Evolutionary conservation across 345 rosid species (phyloP).

Genomic region (Hibiscus tridactylites): DNA sequence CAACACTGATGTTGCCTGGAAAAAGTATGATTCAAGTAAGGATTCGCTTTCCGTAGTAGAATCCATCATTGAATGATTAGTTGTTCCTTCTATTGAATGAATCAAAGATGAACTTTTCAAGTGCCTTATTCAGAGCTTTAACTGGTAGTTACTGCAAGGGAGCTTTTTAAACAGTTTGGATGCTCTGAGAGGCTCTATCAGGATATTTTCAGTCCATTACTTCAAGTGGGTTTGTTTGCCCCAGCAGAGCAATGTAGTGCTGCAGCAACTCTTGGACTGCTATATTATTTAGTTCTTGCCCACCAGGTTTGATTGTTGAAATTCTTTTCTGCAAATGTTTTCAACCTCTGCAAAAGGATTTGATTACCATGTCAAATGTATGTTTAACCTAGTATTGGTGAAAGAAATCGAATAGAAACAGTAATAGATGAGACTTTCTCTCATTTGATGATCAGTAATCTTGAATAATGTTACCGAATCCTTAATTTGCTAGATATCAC

Average conservation of each 20-base stretch:
- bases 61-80: background rate
- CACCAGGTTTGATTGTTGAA: constrained; percentile 38
- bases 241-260: constrained; percentile 60
- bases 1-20: constrained; percentile 63
- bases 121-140: constrained; percentile 32
- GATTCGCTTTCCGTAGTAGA: constrained; percentile 5
- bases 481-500: no score
- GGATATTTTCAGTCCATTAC: constrained; percentile 37
- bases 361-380: no score
- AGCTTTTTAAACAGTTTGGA: constrained; percentile 54
- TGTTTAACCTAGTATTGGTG: no score
- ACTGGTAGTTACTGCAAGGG: constrained; percentile 56
- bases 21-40: constrained; percentile 57
- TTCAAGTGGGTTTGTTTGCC: constrained; percentile 59
- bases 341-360: background rate
- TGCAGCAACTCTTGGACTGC: constrained; percentile 50
- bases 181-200: constrained; percentile 46
- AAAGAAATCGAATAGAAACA: no score
- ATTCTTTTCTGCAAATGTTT: background rate
- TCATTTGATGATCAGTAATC: no score
- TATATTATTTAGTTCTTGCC: constrained; percentile 37
- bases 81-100: constrained; percentile 10
- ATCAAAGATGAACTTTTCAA: constrained; percentile 10
- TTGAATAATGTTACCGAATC: no score
- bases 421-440: no score